These are phyloP conservation scores for Lactifluus volemus DNA, from an alignment of 768 basidiomycete genomes.

Conservation along the genomic window DNA sequence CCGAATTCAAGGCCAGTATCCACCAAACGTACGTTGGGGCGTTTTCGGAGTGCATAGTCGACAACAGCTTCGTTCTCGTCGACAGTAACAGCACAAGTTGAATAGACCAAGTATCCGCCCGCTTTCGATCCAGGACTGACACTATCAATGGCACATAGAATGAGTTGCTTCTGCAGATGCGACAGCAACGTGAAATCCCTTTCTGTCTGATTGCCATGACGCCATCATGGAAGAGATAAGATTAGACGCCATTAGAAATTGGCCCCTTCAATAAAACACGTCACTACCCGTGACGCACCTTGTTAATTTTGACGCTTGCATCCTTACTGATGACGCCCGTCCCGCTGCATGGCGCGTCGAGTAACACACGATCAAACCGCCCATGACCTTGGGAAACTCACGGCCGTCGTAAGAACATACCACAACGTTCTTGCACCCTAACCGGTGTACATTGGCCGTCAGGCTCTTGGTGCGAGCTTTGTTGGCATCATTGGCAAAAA, in stretches of 20 bases:
- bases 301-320: slow-evolving; percentile 94
- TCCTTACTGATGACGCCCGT: slow-evolving; percentile 99
- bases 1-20: slow-evolving; percentile 92
- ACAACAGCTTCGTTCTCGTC: slow-evolving; percentile 99
- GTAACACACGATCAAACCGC: slow-evolving; percentile 91
- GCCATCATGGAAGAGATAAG: background rate
- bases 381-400: slow-evolving; percentile 98
- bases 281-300: slow-evolving; percentile 44
- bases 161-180: slow-evolving; percentile 96
- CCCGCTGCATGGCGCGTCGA: slow-evolving; percentile 97
- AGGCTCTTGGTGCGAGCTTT: slow-evolving; percentile 93
- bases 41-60: slow-evolving; percentile 92
- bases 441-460: slow-evolving; percentile 91
- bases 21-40: slow-evolving; percentile 87
- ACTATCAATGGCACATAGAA: slow-evolving; percentile 96
- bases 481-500: slow-evolving; percentile 96
- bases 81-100: slow-evolving; percentile 95
- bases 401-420: slow-evolving; percentile 96
- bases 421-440: slow-evolving; percentile 97
- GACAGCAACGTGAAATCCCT: slow-evolving; percentile 95
- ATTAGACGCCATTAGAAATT: background rate
- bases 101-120: slow-evolving; percentile 94
- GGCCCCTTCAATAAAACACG: background rate
- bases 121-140: slow-evolving; percentile 82
- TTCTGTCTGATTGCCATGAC: slow-evolving; percentile 50